phyloP scores from a whole-genome alignment of 2,329 filamentous ascomycete species.

The Alternaria dauci region DNA sequence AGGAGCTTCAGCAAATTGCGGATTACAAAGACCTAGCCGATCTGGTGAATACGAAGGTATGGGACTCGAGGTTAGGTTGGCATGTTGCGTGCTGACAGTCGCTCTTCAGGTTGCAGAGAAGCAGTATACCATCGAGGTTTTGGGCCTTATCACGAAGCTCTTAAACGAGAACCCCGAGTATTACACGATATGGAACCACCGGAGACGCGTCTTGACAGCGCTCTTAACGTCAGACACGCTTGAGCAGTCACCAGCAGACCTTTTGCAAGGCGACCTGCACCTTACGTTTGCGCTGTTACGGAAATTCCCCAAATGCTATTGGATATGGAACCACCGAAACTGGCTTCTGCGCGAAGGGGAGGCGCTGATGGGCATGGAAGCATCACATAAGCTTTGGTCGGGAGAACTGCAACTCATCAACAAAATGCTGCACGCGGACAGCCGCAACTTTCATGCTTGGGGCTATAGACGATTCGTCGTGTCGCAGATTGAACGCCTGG shows the following conservation, averaged over 20 bases:
- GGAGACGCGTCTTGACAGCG: slow-evolving; percentile 74
- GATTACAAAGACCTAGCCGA: slow-evolving; percentile 77
- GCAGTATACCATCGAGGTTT: slow-evolving; percentile 64
- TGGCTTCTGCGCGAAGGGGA: slow-evolving; percentile 83
- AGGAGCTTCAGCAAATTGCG: slow-evolving; percentile 77
- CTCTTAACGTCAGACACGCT: slow-evolving; percentile 57
- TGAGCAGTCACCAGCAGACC: slow-evolving; percentile 52
- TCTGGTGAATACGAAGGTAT: slow-evolving; percentile 71
- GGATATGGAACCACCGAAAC: slow-evolving; percentile 96
- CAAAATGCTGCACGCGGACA: slow-evolving; percentile 88
- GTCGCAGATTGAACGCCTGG: slow-evolving; percentile 71
- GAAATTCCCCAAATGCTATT: slow-evolving; percentile 95
- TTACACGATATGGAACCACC: slow-evolving; percentile 90
- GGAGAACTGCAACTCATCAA: slow-evolving; percentile 82
- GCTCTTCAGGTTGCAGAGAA: slow-evolving; percentile 52
- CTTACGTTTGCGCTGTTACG: slow-evolving; percentile 87
- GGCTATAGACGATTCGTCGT: slow-evolving; percentile 85
- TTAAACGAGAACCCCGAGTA: slow-evolving; percentile 84
- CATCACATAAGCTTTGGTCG: slow-evolving; percentile 76
- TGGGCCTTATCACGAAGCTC: slow-evolving; percentile 75
- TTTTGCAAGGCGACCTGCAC: slow-evolving; percentile 76
- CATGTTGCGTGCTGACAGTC: neutral
- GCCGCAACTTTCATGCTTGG: slow-evolving; percentile 97
- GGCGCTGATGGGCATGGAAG: slow-evolving; percentile 63
- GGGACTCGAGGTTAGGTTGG: neutral